Evolutionary conservation across 2,329 filamentous ascomycete species (phyloP).

Genomic region (Dryadomyces quercivorus): DNA sequence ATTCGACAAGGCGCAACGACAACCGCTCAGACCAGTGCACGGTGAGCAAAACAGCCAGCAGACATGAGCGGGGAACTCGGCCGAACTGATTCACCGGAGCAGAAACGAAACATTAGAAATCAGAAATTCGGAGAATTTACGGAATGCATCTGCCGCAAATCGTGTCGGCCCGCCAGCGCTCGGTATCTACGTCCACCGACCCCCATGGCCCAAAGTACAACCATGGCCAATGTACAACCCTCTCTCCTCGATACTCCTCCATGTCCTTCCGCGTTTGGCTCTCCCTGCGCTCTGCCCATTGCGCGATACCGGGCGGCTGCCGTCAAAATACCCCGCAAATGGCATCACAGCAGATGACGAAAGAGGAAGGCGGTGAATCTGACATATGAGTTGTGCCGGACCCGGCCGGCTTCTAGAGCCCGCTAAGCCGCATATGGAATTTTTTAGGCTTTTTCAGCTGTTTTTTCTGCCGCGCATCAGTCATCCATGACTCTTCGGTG

Average conservation of each 20-base stretch:
- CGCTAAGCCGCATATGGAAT: not conserved
- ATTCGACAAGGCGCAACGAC: too few relatives aligned
- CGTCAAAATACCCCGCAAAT: not conserved
- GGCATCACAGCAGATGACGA: not conserved
- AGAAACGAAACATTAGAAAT: not conserved
- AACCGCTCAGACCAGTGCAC: too few relatives aligned
- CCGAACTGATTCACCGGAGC: not conserved
- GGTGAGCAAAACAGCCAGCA: too few relatives aligned
- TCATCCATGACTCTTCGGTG: not conserved
- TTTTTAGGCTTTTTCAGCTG: not conserved
- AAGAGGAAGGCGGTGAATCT: slow-evolving; percentile 4
- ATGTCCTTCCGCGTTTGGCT: too few relatives aligned
- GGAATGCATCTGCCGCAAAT: not conserved
- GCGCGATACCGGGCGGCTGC: too few relatives aligned
- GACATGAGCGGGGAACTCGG: too few relatives aligned
- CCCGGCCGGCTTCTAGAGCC: not conserved
- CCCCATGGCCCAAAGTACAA: too few relatives aligned
- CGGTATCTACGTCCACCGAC: too few relatives aligned
- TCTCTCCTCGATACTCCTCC: too few relatives aligned
- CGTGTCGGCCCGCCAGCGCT: too few relatives aligned
- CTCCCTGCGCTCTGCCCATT: too few relatives aligned
- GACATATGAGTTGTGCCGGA: not conserved
- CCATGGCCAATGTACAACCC: too few relatives aligned
- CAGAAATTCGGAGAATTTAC: not conserved
- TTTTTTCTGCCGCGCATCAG: slow-evolving; percentile 2